These are phyloP conservation scores for Phytophthora pistaciae DNA, from an alignment of 352 stramenopile genomes.

Conservation along the genomic window DNA sequence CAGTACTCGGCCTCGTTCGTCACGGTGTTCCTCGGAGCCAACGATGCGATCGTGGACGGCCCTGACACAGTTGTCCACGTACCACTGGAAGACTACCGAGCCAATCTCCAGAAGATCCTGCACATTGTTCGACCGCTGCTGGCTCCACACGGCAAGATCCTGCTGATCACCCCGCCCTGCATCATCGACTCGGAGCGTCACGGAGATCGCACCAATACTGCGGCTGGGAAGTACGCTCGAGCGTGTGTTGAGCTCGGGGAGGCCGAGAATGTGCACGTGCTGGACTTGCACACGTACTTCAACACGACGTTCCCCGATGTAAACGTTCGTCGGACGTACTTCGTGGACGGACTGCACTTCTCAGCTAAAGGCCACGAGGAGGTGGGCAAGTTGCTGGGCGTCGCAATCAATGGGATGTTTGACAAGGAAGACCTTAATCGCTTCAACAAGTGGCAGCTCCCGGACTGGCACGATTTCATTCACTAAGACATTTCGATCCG, in stretches of 20 bases:
- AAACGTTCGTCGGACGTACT: conserved; percentile 26
- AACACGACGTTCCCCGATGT: conserved; percentile 41
- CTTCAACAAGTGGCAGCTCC: conserved; percentile 41
- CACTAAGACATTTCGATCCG: not conserved
- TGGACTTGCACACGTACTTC: conserved; percentile 59
- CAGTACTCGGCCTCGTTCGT: conserved; percentile 44
- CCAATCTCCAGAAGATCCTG: conserved; percentile 48
- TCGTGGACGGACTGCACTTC: conserved; percentile 62
- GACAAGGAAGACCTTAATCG: conserved; percentile 19
- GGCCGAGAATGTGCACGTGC: conserved; percentile 39
- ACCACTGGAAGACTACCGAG: conserved; percentile 45
- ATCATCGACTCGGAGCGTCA: conserved; percentile 43
- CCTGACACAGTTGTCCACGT: conserved; percentile 43
- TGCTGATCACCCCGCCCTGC: conserved; percentile 35
- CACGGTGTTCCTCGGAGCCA: conserved; percentile 60
- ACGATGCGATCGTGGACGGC: conserved; percentile 59
- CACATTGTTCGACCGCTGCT: conserved; percentile 24
- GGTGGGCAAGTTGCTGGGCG: conserved; percentile 19
- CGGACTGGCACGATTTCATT: conserved; percentile 59
- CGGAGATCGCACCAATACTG: conserved; percentile 47
- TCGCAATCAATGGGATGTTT: conserved; percentile 34
- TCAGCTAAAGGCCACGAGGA: conserved; percentile 48
- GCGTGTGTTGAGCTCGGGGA: conserved; percentile 46
- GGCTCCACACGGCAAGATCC: conserved; percentile 24
- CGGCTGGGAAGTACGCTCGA: conserved; percentile 49